Percentiles rank a stretch among this genome's conserved stretches.
phyloP scores from a whole-genome alignment of 495 filamentous ascomycete species.

The Hypoxylon fragiforme region DNA sequence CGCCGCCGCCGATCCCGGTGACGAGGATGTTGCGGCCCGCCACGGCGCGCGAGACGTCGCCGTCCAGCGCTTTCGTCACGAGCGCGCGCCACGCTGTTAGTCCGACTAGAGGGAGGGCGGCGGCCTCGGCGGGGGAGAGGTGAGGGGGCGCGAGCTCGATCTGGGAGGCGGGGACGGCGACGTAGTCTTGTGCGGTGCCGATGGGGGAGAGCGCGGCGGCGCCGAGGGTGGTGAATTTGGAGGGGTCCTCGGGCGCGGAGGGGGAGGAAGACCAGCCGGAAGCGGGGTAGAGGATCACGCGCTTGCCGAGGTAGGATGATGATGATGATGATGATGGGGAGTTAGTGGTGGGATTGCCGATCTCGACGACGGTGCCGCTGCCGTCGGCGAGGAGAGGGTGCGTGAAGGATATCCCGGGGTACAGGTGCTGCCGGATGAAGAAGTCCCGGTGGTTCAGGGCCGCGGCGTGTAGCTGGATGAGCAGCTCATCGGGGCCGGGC shows the following conservation, averaged over 20 bases:
- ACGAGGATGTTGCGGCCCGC: constrained; percentile 67
- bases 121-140: constrained; percentile 70
- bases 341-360: no score
- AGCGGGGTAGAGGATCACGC: constrained; percentile 73
- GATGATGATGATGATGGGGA: no score
- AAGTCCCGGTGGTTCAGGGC: constrained; percentile 91
- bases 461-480: constrained; percentile 71
- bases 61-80: constrained; percentile 66
- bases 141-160: constrained; percentile 75
- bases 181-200: constrained; percentile 72
- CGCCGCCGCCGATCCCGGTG: constrained; percentile 81
- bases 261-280: constrained; percentile 73
- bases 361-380: constrained; percentile 66
- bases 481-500: constrained; percentile 65
- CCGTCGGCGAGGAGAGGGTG: constrained; percentile 80
- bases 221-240: constrained; percentile 70
- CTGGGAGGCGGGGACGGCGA: constrained; percentile 69
- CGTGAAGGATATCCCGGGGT: constrained; percentile 76
- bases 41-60: constrained; percentile 65
- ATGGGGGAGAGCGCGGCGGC: constrained; percentile 62
- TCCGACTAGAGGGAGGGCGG: constrained; percentile 78
- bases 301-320: constrained; percentile 58
- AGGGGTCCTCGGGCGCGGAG: constrained; percentile 69
- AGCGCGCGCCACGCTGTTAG: constrained; percentile 87
- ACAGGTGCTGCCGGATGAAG: constrained; percentile 89